Evolutionary conservation across 371 early-diverging fungal genomes (phyloP), one percentile per base, ranked within the genome.

Genomic region (Mortierella sp.): DNA sequence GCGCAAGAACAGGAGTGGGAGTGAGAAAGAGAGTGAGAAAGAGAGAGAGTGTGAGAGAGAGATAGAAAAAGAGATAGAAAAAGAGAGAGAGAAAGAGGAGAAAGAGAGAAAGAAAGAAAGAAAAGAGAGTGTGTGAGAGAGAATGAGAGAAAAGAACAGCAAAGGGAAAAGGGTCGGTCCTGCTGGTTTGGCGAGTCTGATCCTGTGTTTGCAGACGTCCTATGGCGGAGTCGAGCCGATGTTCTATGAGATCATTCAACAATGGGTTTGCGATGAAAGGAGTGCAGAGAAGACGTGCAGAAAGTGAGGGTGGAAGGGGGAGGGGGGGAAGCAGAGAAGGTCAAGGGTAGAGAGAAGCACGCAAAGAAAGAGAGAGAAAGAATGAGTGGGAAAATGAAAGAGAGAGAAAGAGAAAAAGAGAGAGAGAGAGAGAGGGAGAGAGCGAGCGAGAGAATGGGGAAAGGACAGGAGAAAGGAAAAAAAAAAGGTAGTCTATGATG

Each of bases 341-440:
- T 6, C 23, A 23, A 23, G 23, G 0, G 51, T 12, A 51, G 51
- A 11, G 21, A 15, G 51, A 51, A 50, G 4, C 14, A n/a, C n/a
- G n/a, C n/a, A n/a, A n/a, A n/a, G n/a, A n/a, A n/a, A n/a, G n/a
- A n/a, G n/a, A n/a, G n/a, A n/a, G n/a, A n/a, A n/a, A n/a, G n/a
- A n/a, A n/a, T n/a, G n/a, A n/a, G 51, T 9, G 7, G 51, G 0
- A 51, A 23, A 25, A 26, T 18, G 14, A 18, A 21, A 30, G 50
- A 47, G 43, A 57, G 26, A 66, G 57, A 57, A 58, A 50, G 48
- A 46, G 47, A 29, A 25, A 47, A 29, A 60, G 29, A 57, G 29
- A 29, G 30, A 46, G 23, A 7, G 29, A 11, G 46, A 18, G 18
- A 15, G 18, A 1, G 16, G 19, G 14, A 30, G 21, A 37, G 19